Evolutionary conservation across 805 yeast genomes (phyloP), one percentile per base, ranked within the genome.

Genomic region (Lipomyces anomalus): DNA sequence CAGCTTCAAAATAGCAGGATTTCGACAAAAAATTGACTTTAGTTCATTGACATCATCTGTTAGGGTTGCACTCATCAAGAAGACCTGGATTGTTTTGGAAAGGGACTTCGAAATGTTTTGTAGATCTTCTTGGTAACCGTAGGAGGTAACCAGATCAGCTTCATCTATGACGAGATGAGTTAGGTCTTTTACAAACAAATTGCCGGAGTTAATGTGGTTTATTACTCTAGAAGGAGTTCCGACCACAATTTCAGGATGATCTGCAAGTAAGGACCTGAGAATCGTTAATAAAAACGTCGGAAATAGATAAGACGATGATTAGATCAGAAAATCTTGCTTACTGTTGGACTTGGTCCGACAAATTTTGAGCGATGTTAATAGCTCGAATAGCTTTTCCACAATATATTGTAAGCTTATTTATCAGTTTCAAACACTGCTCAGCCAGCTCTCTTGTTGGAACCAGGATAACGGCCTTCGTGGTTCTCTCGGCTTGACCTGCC

Each of bases 381-480:
- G 74, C 61, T 43, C 74, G 75, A 23, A 89, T 71, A 45, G 72
- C 73, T 53, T 79, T 80, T 29, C 83, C 80, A 63, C 95, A 84
- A 60, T 74, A 88, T 16, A 78, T 66, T 20, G 82, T 72, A 53
- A 92, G 69, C 59, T 82, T 77, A 47, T 77, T 80, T 36, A 87
- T 58, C 55, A 89, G 84, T 47, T 76, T 73, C 23, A 73, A 63
- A 6, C 90, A 96, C 67, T 92, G 98, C 57, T 78, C 81, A 1
- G 95, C 81, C 50, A 92, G 73, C 66, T 92, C 98, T 58, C 89
- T 80, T 0, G 97, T 87, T 16, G 98, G 98, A 13, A 92, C 97
- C 42, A 92, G 68, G 24, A 92, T 74, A 23, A 92, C 76, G 39
- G 85, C 79, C 48, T 74, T 72, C 4, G 18, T 57, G 23, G 43